A percentile compares a stretch with the other conserved stretches of the same genome.
Evolutionary conservation across 176 grass and related monocot genomes (phyloP).

Genomic region (Puya raimondii): DNA sequence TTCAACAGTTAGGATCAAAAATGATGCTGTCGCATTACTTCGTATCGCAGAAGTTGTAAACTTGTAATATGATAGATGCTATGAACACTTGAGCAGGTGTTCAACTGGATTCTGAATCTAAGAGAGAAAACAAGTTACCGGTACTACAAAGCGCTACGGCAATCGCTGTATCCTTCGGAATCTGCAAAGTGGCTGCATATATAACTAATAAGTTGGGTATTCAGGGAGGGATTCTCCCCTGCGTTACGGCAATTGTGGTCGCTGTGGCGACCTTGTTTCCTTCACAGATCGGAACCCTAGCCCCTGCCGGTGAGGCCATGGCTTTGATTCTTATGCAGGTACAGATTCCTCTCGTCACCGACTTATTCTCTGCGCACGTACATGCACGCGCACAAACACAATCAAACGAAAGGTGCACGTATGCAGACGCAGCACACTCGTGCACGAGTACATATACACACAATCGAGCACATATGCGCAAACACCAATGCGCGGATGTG

Average conservation of each 20-base stretch:
- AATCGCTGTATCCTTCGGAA: slow-evolving; percentile 56
- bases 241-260: slow-evolving; percentile 61
- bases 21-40: not conserved
- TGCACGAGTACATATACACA: too few species aligned
- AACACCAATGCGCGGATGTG: too few species aligned
- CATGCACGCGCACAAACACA: not conserved
- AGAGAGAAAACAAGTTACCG: slow-evolving; percentile 23
- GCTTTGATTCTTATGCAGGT: slow-evolving; percentile 94
- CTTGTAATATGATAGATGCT: not conserved
- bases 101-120: slow-evolving; percentile 3
- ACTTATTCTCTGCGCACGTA: not conserved
- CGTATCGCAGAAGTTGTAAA: not conserved
- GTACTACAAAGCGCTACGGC: slow-evolving; percentile 52
- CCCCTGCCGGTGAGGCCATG: slow-evolving; percentile 61
- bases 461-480: too few species aligned
- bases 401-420: too few species aligned
- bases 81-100: slow-evolving; percentile 19
- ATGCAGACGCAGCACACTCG: too few species aligned
- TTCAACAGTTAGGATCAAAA: not conserved
- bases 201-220: slow-evolving; percentile 37
- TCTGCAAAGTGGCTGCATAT: slow-evolving; percentile 61
- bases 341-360: not conserved
- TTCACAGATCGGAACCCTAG: slow-evolving; percentile 32
- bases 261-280: slow-evolving; percentile 69
- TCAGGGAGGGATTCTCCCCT: slow-evolving; percentile 54